Conservation (phyloP, 2,329 filamentous ascomycete genomes). For the Raffaelea deltoideospora region DNA sequence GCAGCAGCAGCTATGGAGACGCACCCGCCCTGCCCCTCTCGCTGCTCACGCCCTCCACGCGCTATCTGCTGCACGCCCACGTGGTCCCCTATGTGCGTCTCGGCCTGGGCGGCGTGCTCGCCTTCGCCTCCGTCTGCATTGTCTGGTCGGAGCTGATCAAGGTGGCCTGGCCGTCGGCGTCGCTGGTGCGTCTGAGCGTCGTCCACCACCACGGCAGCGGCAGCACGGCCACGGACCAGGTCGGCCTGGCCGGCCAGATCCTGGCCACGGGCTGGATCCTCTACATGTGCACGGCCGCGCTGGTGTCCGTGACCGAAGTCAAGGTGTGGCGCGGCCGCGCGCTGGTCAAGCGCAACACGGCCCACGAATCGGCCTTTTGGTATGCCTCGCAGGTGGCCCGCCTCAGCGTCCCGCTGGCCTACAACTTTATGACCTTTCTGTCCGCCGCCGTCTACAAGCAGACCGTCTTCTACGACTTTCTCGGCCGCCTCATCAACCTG, state of each 20-base stretch:
- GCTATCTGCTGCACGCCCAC: slow-evolving; percentile 64
- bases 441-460: slow-evolving; percentile 54
- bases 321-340: slow-evolving; percentile 97
- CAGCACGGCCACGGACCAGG: slow-evolving; percentile 37
- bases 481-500: slow-evolving; percentile 70
- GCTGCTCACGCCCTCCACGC: slow-evolving; percentile 63
- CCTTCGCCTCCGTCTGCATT: slow-evolving; percentile 64
- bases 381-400: slow-evolving; percentile 87
- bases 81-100: slow-evolving; percentile 55
- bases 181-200: slow-evolving; percentile 50
- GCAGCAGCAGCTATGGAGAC: too few relatives aligned
- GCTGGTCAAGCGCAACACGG: slow-evolving; percentile 78
- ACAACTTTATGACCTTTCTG: slow-evolving; percentile 92
- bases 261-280: slow-evolving; percentile 78
- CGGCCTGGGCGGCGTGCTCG: slow-evolving; percentile 49
- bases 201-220: slow-evolving; percentile 61
- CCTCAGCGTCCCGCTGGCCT: slow-evolving; percentile 80
- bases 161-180: slow-evolving; percentile 61
- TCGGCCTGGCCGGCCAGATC: slow-evolving; percentile 76
- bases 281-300: slow-evolving; percentile 88
- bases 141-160: slow-evolving; percentile 92
- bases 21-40: slow-evolving; percentile 13
- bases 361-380: slow-evolving; percentile 88
- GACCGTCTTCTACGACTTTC: slow-evolving; percentile 76
- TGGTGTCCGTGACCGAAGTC: slow-evolving; percentile 78